Percentiles rank a stretch among this genome's conserved stretches.
Conservation (phyloP, 139 green algal species). For the Tetraselmis chui region DNA sequence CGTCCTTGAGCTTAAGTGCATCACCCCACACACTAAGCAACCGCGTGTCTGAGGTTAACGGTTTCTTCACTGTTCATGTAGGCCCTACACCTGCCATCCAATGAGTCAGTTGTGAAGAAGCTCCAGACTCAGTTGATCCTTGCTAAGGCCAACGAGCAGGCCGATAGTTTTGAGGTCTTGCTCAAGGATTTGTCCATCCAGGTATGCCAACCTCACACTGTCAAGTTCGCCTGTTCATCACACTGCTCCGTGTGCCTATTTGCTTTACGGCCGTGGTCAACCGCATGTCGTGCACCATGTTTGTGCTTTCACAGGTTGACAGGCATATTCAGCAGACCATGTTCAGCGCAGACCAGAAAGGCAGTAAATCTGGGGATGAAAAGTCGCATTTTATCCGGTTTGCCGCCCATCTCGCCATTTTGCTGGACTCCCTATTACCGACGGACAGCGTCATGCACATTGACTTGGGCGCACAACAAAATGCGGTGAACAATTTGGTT, state of each 20-base stretch:
- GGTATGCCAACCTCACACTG: too few relatives aligned
- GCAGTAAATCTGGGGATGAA: neutral
- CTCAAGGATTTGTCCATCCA: neutral
- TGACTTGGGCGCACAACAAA: neutral
- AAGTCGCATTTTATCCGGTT: neutral
- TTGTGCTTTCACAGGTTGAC: neutral
- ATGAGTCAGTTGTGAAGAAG: neutral
- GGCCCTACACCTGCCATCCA: neutral
- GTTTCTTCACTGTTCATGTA: too few relatives aligned
- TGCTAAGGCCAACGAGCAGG: neutral
- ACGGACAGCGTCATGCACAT: neutral
- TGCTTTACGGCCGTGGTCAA: too few relatives aligned
- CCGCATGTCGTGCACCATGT: too few relatives aligned
- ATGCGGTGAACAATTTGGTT: neutral
- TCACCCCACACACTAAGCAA: too few relatives aligned
- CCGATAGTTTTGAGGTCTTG: neutral
- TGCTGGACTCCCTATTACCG: neutral
- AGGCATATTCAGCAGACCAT: neutral
- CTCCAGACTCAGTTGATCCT: neutral
- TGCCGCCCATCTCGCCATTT: neutral
- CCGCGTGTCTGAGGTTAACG: too few relatives aligned
- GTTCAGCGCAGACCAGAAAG: neutral
- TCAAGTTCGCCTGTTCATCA: too few relatives aligned
- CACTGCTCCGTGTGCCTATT: too few relatives aligned
- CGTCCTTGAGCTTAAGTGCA: too few relatives aligned